Evolutionary conservation across 345 rosid genomes (phyloP), one percentile per base, ranked within the genome.

Genomic region (Raphanus sativus): DNA sequence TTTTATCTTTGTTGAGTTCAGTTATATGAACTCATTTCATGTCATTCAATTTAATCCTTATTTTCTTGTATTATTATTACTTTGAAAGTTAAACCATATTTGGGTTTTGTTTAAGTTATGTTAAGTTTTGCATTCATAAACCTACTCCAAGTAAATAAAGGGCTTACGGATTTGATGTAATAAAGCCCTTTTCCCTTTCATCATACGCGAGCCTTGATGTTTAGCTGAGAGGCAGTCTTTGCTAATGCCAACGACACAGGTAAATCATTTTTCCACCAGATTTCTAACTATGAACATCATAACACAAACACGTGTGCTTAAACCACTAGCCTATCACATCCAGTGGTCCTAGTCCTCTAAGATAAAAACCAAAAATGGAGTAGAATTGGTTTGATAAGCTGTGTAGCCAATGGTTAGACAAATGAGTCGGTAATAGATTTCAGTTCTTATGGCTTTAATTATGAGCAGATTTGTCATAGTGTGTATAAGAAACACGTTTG

Each of bases 371-470:
- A 77, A 87, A 84, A 67, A 75, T 86, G 78, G 72, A 76, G 78
- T 82, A 70, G 45, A 76, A 79, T 65, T 83, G 92, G 54, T 80
- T 75, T 13, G 84, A 75, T 67, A 54, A 94, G 89, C 54, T 74
- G 83, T 58, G 69, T 73, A 30, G 91, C 90, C 77, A 90, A 69
- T 36, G 95, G 95, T 69, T 71, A 83, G 29, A 94, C 78, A 67
- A 78, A 83, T 54, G 70, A 59, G 65, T 76, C 74, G 69, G 86
- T 76, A 64, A 81, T 75, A 42, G 89, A 83, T 58, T 83, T 86
- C 90, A 76, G 58, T 76, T 83, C 75, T 65, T 83, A 84, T 94
- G 91, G 77, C 75, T 90, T 77, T 97, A 21, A 21, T 21, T 21
- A 85, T 40, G 87, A 81, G 55, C 67, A 74, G 74, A 91, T 85